Conservation (phyloP, 2,329 filamentous ascomycete species). For the Diplocarpon mali region DNA sequence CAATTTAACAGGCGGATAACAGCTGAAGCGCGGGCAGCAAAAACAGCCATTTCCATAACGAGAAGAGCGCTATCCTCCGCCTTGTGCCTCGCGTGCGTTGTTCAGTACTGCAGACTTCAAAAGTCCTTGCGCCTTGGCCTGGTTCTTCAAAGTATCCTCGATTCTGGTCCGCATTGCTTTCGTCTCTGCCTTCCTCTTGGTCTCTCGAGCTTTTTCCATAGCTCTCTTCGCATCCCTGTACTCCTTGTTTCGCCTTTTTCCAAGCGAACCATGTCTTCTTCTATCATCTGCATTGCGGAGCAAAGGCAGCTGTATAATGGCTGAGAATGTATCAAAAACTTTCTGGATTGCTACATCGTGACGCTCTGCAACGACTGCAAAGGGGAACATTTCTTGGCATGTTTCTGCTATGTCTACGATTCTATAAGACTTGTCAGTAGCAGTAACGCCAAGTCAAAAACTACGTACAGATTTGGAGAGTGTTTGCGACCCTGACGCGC, state of each 20-base stretch:
- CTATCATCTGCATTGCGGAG: slow-evolving; percentile 36
- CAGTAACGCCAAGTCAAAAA: neutral
- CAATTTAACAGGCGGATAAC: neutral
- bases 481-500: slow-evolving; percentile 8
- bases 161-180: slow-evolving; percentile 7
- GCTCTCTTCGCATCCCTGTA: slow-evolving; percentile 30
- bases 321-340: slow-evolving; percentile 37
- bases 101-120: slow-evolving; percentile 13
- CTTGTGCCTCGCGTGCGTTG: slow-evolving; percentile 5
- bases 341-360: slow-evolving; percentile 34
- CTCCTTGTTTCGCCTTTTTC: slow-evolving; percentile 32
- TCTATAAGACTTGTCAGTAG: slow-evolving; percentile 26
- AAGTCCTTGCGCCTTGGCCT: slow-evolving; percentile 4
- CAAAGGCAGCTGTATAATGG: slow-evolving; percentile 38
- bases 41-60: no score
- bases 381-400: slow-evolving; percentile 35
- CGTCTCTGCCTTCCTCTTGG: slow-evolving; percentile 16
- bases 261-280: slow-evolving; percentile 32
- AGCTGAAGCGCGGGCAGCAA: neutral
- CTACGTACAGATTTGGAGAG: slow-evolving; percentile 21
- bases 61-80: neutral
- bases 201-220: slow-evolving; percentile 28
- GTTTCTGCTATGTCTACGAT: slow-evolving; percentile 40
- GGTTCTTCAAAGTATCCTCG: slow-evolving; percentile 5
- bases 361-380: slow-evolving; percentile 34